Percentiles rank a stretch among this genome's conserved stretches.
phyloP scores from a whole-genome alignment of 2,329 filamentous ascomycete genomes.

The Apiospora phragmitis region DNA sequence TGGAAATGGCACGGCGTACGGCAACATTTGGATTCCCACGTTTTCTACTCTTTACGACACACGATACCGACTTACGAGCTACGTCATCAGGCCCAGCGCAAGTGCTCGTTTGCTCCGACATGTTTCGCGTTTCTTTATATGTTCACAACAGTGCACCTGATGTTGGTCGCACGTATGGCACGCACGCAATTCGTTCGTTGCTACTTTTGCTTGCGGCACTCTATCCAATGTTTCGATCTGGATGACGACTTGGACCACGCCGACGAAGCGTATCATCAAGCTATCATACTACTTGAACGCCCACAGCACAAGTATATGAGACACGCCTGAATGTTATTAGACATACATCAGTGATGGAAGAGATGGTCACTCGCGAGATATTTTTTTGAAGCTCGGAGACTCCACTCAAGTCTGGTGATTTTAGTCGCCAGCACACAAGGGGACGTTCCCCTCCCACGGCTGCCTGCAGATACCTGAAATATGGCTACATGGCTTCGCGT shows the following conservation, averaged over 20 bases:
- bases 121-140: neutral
- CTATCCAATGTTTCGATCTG: neutral
- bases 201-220: neutral
- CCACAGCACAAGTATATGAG: neutral
- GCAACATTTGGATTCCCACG: neutral
- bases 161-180: neutral
- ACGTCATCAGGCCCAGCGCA: neutral
- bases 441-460: neutral
- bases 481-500: conserved; percentile 6
- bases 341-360: neutral
- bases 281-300: neutral
- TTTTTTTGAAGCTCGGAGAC: conserved; percentile 19
- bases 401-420: neutral
- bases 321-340: conserved; percentile 10
- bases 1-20: neutral
- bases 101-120: neutral
- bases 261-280: neutral
- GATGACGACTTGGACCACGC: neutral
- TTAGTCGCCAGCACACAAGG: conserved; percentile 7
- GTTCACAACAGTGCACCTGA: neutral
- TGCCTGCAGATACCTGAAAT: conserved; percentile 11
- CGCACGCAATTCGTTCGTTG: neutral
- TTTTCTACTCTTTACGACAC: neutral
- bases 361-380: conserved; percentile 14
- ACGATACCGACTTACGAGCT: neutral